phyloP scores from a whole-genome alignment of 257 asterid species.

The Phtheirospermum japonicum region DNA sequence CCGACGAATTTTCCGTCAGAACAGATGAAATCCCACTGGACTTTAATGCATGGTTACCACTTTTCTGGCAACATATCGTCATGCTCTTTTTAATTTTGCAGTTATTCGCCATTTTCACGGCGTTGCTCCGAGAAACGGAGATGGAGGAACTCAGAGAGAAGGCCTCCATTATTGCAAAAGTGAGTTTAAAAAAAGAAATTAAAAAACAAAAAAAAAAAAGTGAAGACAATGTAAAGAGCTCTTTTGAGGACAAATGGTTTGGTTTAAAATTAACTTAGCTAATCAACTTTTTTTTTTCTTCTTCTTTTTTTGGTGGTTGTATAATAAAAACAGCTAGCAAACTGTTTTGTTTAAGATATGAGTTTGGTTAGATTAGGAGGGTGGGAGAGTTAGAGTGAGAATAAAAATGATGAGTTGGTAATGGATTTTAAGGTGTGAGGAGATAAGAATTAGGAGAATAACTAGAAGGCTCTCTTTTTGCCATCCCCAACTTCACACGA shows the following conservation, averaged over 20 bases:
- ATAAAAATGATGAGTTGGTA: constrained; percentile 38
- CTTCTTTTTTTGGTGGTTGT: background rate
- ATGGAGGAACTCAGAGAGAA: constrained; percentile 49
- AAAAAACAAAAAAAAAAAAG: background rate
- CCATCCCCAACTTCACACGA: constrained; percentile 54
- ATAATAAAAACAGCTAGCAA: constrained; percentile 41
- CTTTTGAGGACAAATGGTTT: constrained; percentile 1
- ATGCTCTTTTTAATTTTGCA: constrained; percentile 28
- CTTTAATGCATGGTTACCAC: constrained; percentile 48
- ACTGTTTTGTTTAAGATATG: constrained; percentile 48
- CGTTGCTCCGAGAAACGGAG: constrained; percentile 32
- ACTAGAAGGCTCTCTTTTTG: constrained; percentile 79
- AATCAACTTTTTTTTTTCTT: constrained; percentile 21
- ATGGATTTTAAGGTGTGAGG: constrained; percentile 47
- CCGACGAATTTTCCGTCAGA: constrained; percentile 50
- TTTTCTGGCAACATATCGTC: constrained; percentile 47
- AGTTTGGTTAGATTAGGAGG: constrained; percentile 68
- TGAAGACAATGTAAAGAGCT: background rate
- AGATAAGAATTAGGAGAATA: constrained; percentile 72
- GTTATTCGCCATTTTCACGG: constrained; percentile 11
- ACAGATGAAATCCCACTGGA: constrained; percentile 54
- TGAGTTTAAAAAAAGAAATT: background rate
- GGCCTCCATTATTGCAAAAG: constrained; percentile 74
- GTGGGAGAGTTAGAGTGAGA: too few relatives aligned
- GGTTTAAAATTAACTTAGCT: constrained; percentile 36